Conservation (phyloP, 306 rosid genomes). For the Casuarina cunninghamiana region DNA sequence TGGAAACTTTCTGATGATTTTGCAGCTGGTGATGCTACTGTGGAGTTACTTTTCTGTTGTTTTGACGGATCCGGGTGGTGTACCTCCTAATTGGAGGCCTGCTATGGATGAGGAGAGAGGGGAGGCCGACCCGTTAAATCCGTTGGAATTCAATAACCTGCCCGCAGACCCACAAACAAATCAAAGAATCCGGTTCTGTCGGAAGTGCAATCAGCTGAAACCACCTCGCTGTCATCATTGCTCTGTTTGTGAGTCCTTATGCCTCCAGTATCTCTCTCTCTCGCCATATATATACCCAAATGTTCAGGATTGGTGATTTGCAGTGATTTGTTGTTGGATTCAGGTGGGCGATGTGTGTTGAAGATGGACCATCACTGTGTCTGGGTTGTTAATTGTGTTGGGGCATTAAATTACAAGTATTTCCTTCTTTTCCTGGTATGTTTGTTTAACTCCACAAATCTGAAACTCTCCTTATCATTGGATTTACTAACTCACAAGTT, state of each 20-base stretch:
- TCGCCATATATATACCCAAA: background rate
- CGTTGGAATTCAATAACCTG: constrained; percentile 50
- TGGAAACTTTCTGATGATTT: constrained; percentile 26
- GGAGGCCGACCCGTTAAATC: constrained; percentile 80
- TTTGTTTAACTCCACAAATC: constrained; percentile 17
- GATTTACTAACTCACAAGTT: background rate
- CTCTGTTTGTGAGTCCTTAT: constrained; percentile 84
- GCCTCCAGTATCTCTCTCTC: background rate
- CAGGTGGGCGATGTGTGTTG: constrained; percentile 97
- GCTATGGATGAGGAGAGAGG: constrained; percentile 87
- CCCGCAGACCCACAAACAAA: constrained; percentile 45
- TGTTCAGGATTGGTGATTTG: constrained; percentile 12
- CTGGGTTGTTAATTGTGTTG: constrained; percentile 99
- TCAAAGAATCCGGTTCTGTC: constrained; percentile 71
- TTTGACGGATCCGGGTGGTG: constrained; percentile 92
- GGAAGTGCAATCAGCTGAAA: constrained; percentile 85
- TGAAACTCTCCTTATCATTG: constrained; percentile 3
- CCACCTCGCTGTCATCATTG: constrained; percentile 98
- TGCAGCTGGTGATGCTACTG: constrained; percentile 89
- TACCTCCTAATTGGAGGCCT: constrained; percentile 94
- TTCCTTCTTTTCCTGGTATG: constrained; percentile 96
- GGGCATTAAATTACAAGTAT: constrained; percentile 90
- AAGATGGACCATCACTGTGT: constrained; percentile 99
- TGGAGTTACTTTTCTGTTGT: constrained; percentile 99
- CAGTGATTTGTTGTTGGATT: constrained; percentile 22